Evolutionary conservation across 768 basidiomycete genomes (phyloP).

Genomic region (Suillus brevipes): DNA sequence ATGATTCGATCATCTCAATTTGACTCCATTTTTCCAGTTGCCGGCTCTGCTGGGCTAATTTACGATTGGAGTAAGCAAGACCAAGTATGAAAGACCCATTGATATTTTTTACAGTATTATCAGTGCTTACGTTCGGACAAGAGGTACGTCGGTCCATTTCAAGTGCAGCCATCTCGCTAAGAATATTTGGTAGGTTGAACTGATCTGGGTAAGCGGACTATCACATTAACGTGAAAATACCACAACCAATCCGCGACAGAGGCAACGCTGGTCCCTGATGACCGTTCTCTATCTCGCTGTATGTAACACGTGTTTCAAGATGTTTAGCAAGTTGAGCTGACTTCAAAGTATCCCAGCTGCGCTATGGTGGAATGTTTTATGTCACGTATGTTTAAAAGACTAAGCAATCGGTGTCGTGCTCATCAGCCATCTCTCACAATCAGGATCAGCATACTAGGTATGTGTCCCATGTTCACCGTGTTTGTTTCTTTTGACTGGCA

Average conservation of each 20-base stretch:
- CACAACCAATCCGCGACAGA: neutral
- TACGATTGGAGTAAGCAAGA: neutral
- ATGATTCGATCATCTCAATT: neutral
- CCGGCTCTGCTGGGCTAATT: neutral
- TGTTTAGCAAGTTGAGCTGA: too few species aligned
- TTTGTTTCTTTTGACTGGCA: neutral
- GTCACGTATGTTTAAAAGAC: neutral
- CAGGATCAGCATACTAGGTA: accelerated
- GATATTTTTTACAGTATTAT: neutral
- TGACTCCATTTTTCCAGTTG: neutral
- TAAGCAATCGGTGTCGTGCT: neutral
- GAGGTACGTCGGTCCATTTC: neutral
- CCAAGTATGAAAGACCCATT: neutral
- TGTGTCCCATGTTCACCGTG: neutral
- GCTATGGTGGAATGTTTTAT: neutral
- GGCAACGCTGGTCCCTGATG: neutral
- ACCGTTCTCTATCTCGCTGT: neutral
- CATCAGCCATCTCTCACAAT: neutral
- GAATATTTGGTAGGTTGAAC: too few species aligned
- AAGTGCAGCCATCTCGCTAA: neutral
- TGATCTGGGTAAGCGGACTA: too few species aligned
- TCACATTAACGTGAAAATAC: too few species aligned
- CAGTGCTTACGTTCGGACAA: neutral
- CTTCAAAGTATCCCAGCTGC: neutral
- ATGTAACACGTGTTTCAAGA: too few species aligned